These are phyloP conservation scores for Calonectria pauciramosa DNA, from an alignment of 2,329 filamentous ascomycete species.

Conservation along the genomic window DNA sequence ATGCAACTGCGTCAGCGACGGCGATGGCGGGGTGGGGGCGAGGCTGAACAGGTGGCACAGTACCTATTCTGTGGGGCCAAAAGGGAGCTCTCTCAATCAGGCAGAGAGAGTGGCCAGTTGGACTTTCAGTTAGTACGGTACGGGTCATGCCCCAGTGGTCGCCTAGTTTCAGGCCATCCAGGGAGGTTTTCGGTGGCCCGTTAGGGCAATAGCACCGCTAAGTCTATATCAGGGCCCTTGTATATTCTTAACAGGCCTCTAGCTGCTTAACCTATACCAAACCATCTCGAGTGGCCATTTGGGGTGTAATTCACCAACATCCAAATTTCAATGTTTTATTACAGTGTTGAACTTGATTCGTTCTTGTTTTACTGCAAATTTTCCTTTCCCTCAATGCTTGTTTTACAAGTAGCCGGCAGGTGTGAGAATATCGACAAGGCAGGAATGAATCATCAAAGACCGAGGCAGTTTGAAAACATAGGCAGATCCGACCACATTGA, in stretches of 20 bases:
- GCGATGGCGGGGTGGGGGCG: slow-evolving; percentile 47
- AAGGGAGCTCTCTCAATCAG: slow-evolving; percentile 8
- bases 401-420: no score
- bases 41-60: slow-evolving; percentile 42
- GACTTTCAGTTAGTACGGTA: slow-evolving; percentile 2
- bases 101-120: neutral
- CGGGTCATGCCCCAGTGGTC: neutral
- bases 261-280: slow-evolving; percentile 6
- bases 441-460: neutral
- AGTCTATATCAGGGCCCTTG: neutral
- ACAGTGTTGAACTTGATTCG: neutral
- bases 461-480: neutral
- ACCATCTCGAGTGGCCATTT: neutral
- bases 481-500: neutral
- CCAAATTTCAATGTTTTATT: neutral
- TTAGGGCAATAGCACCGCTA: neutral
- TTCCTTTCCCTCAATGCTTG: no score
- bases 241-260: neutral
- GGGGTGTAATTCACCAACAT: neutral
- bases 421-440: neutral
- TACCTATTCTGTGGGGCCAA: slow-evolving; percentile 30
- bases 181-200: neutral
- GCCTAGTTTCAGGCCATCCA: neutral
- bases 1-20: slow-evolving; percentile 49
- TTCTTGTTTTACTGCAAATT: no score